phyloP scores from a whole-genome alignment of 2,329 filamentous ascomycete genomes.

The Tolypocladium pustulatum region DNA sequence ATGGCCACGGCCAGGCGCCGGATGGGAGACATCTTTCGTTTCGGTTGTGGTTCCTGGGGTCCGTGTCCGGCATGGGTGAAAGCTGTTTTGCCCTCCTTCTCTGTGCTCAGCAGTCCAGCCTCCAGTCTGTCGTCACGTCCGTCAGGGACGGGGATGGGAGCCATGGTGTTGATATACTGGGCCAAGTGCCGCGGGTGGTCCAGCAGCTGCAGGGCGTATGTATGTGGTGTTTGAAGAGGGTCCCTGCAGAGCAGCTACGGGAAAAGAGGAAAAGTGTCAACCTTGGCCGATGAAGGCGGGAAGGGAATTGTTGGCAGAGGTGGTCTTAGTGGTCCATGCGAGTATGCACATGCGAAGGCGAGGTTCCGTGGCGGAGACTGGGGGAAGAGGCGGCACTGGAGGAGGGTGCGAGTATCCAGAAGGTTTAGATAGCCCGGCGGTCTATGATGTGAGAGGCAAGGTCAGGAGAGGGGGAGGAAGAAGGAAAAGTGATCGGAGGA shows the following conservation, averaged over 20 bases:
- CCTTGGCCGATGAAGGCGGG: background rate
- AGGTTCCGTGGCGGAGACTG: background rate
- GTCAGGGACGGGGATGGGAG: slow-evolving; percentile 2
- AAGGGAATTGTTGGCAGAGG: background rate
- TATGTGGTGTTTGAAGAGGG: background rate
- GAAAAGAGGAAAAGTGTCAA: background rate
- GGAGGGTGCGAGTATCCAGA: background rate
- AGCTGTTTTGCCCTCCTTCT: slow-evolving; percentile 11
- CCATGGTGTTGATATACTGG: slow-evolving; percentile 5
- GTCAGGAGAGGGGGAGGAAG: background rate
- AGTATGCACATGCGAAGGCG: background rate
- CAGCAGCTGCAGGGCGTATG: background rate
- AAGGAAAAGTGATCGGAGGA: background rate
- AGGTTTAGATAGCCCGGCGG: background rate
- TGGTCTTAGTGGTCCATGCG: background rate
- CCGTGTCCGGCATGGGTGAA: slow-evolving; percentile 1
- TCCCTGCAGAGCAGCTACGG: background rate
- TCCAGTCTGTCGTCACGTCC: slow-evolving; percentile 8
- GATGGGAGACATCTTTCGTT: slow-evolving; percentile 8
- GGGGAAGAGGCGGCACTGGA: background rate
- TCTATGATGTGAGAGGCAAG: background rate
- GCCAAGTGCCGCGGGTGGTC: background rate
- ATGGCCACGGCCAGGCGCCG: slow-evolving; percentile 7
- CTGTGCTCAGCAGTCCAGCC: slow-evolving; percentile 12
- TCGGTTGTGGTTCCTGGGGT: background rate